Evolutionary conservation across 768 basidiomycete species (phyloP), one percentile per base, ranked within the genome.

Genomic region (Hygrophoropsis aurantiaca): DNA sequence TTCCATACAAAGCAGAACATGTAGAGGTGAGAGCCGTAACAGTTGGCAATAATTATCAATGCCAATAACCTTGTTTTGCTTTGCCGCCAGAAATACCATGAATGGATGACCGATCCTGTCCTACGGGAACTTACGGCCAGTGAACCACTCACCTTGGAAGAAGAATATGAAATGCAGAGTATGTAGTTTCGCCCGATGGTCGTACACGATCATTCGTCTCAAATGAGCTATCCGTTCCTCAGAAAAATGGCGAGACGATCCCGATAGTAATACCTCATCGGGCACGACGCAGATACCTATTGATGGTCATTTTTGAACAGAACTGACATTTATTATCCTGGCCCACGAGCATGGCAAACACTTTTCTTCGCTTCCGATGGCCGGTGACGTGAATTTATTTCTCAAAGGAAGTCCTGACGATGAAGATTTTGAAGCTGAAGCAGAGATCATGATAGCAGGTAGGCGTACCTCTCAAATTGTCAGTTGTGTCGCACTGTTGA

Each of bases 381-480:
- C 94, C 16, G 94, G 94, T 25, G 94, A 97, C 61, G 92, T 93
- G 27, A 97, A 97, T 64, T 67, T 97, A 21, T 97, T 97, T 64
- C 67, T 95, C 35, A 85, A 86, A 38, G 82, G 83, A 38, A 54
- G 61, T 15, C 64, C 65, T 18, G 59, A 63, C 1, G 66, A 69
- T 5, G 67, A 74, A 19, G 72, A 68, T 26, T 77, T 80, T 46
- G 84, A 92, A 52, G 89, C 81, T 2, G 94, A 97, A 59, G 79
- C 84, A 21, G 92, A 95, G 63, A 84, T 95, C 50, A 97, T 95
- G 94, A 87, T 95, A 50, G 92, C 93, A 57, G 87, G 90, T 84
- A 51, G 46, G 71, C 27, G 13, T 30, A 30, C 27, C 27, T 30
- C 13, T 30, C 7, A 30, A 30, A 13, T 30, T 6, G n/a, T 54